Conservation (phyloP, 768 basidiomycete genomes). For the Naematelia aurantialba region DNA sequence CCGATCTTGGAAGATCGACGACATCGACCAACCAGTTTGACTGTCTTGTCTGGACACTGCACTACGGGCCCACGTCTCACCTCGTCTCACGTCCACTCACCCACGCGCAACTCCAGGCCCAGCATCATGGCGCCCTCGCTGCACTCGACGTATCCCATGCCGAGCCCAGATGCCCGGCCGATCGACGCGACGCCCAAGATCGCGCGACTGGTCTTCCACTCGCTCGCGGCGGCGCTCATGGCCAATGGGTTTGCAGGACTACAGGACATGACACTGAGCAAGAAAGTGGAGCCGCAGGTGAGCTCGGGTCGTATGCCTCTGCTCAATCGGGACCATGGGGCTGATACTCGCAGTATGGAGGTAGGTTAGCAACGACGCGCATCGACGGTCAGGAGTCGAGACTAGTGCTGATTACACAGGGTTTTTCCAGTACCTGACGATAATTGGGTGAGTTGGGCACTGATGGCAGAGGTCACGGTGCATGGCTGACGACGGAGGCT, state of each 20-base stretch:
- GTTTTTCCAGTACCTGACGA: constrained; percentile 69
- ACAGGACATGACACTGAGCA: constrained; percentile 18
- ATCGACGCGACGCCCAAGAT: constrained; percentile 26
- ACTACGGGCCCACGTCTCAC: no score
- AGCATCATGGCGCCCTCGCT: constrained; percentile 15
- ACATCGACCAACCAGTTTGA: neutral
- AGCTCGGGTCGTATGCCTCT: no score
- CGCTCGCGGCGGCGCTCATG: constrained; percentile 35
- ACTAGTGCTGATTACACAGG: constrained; percentile 49
- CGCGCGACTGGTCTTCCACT: constrained; percentile 39
- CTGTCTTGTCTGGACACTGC: no score
- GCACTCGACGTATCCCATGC: constrained; percentile 23
- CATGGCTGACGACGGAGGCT: constrained; percentile 39
- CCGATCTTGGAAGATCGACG: constrained; percentile 7
- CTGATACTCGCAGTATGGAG: constrained; percentile 36
- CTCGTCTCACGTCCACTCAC: no score
- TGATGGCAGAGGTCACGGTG: neutral
- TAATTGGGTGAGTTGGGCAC: constrained; percentile 60
- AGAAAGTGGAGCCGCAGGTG: constrained; percentile 37
- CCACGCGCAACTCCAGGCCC: neutral
- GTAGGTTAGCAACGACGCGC: constrained; percentile 23
- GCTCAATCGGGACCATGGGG: constrained; percentile 2
- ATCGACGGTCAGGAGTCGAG: no score
- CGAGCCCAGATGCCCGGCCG: constrained; percentile 7
- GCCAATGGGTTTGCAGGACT: constrained; percentile 40